Conservation (phyloP, 805 yeast species). For the Metschnikowia cerradonensis region DNA sequence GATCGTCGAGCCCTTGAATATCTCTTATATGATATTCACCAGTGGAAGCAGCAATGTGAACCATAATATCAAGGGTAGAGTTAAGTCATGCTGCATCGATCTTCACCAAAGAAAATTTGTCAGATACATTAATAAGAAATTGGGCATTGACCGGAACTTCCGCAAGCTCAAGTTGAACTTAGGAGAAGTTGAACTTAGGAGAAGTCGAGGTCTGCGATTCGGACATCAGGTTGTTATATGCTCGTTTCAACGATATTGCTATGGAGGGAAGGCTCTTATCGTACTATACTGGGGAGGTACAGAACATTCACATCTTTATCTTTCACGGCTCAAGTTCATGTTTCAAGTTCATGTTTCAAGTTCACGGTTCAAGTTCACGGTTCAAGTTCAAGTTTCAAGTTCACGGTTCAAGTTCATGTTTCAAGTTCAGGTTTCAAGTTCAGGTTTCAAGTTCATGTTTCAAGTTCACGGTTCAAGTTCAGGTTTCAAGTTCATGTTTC, state of each 20-base stretch:
- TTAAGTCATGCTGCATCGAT: conserved; percentile 32
- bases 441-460: no score
- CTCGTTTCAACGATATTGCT: conserved; percentile 57
- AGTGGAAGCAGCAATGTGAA: conserved; percentile 20
- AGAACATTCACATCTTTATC: background rate
- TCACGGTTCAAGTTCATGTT: no score
- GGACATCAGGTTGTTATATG: conserved; percentile 64
- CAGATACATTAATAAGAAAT: conserved; percentile 35
- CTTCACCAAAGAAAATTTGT: conserved; percentile 38
- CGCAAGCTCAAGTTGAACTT: conserved; percentile 57
- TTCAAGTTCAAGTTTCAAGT: no score
- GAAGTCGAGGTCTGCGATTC: conserved; percentile 66
- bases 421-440: no score
- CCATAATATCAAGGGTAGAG: conserved; percentile 31
- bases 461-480: no score
- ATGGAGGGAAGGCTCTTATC: conserved; percentile 22
- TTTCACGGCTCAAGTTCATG: no score
- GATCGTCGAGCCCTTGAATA: conserved; percentile 36
- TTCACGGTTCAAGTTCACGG: no score
- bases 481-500: no score
- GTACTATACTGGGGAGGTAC: conserved; percentile 14
- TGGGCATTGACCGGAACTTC: conserved; percentile 32
- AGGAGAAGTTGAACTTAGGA: conserved; percentile 69
- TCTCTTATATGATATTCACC: conserved; percentile 36
- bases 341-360: no score